Percentiles rank a stretch among this genome's conserved stretches.
These are phyloP conservation scores for Leccinum solheimii DNA, from an alignment of 1,284 basidiomycete species.

Conservation along the genomic window DNA sequence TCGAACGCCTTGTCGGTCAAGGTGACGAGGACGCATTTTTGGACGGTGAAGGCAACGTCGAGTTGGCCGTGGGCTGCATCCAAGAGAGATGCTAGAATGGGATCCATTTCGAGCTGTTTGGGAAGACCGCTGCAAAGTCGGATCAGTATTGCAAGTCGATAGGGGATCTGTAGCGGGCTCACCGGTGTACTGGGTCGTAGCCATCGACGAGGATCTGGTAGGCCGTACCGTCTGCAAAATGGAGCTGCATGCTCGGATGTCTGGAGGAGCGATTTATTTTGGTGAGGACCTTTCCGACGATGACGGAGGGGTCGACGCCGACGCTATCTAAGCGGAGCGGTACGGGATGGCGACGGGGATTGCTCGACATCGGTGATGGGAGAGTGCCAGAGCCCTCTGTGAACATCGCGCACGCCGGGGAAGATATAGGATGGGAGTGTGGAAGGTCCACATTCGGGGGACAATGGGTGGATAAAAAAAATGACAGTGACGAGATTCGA, in stretches of 20 bases:
- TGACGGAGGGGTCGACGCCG: conserved; percentile 48
- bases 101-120: conserved; percentile 58
- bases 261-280: conserved; percentile 49
- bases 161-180: conserved; percentile 9
- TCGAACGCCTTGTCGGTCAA: conserved; percentile 60
- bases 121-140: conserved; percentile 44
- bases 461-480: conserved; percentile 23
- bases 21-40: conserved; percentile 54
- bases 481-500: conserved; percentile 64
- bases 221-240: conserved; percentile 53
- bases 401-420: background rate
- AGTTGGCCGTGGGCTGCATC: conserved; percentile 39
- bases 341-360: conserved; percentile 31
- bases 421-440: conserved; percentile 9
- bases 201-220: conserved; percentile 63
- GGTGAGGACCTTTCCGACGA: conserved; percentile 54
- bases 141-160: background rate
- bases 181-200: conserved; percentile 53
- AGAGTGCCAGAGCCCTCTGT: conserved; percentile 19
- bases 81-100: conserved; percentile 42
- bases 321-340: conserved; percentile 38
- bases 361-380: conserved; percentile 28
- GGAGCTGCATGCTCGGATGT: conserved; percentile 57
- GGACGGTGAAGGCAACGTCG: conserved; percentile 44
- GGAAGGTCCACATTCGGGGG: conserved; percentile 12